Conservation (phyloP, 176 grass and related monocot species). For the Bromus sterilis region DNA sequence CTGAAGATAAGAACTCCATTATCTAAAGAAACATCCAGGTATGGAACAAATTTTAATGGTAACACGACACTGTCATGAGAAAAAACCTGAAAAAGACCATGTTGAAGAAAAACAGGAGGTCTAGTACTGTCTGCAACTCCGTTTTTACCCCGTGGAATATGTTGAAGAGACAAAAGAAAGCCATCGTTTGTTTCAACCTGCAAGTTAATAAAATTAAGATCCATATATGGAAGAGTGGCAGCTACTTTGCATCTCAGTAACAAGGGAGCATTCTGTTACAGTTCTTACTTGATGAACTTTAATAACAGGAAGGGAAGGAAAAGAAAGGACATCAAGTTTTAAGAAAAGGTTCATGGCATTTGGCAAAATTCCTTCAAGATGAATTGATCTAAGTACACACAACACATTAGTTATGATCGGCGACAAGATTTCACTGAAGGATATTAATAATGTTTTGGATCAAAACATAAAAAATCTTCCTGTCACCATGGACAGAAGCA, state of each 20-base stretch:
- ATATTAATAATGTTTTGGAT: background rate
- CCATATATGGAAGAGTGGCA: background rate
- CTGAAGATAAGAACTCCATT: background rate
- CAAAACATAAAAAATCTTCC: background rate
- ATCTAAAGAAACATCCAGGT: background rate
- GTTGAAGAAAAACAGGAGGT: conserved; percentile 88
- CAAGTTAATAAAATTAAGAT: conserved; percentile 3
- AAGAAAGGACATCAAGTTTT: background rate
- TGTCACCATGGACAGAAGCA: background rate
- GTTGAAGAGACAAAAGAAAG: conserved; percentile 78
- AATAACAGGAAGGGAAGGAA: background rate
- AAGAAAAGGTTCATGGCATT: background rate
- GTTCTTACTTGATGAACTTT: background rate
- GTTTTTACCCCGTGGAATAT: conserved; percentile 60
- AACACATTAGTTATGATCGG: background rate
- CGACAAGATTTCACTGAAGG: background rate
- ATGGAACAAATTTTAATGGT: background rate
- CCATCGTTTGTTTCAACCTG: conserved; percentile 89
- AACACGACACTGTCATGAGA: background rate
- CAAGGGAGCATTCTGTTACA: background rate
- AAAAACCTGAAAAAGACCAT: conserved; percentile 93
- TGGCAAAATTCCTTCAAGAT: background rate
- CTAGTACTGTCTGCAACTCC: conserved; percentile 25
- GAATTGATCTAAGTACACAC: background rate
- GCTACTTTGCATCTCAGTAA: background rate